Evolutionary conservation across 164 flowering plant species (phyloP).

Genomic region (Aristolochia fimbriata): DNA sequence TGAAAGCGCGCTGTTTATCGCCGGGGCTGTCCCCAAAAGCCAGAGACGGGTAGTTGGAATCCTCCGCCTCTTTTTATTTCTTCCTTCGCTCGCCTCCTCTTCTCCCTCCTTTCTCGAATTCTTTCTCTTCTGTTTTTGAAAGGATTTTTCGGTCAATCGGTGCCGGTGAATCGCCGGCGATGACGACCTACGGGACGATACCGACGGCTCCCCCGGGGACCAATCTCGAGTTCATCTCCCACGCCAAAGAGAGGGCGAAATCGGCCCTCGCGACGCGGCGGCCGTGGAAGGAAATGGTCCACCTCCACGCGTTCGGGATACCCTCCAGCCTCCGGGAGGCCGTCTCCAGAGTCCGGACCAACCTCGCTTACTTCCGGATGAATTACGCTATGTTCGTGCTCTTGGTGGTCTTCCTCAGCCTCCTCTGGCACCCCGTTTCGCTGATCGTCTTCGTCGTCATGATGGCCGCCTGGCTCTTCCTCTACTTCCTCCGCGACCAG

Average conservation of each 20-base stretch:
- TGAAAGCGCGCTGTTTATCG: not conserved
- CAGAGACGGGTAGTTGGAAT: not conserved
- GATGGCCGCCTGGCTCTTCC: conserved; percentile 44
- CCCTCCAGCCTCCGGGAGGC: conserved; percentile 19
- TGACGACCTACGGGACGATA: conserved; percentile 51
- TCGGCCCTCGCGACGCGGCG: conserved; percentile 26
- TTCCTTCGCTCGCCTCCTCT: not conserved
- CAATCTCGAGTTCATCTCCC: conserved; percentile 14
- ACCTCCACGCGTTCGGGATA: conserved; percentile 17
- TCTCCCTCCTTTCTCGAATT: not conserved
- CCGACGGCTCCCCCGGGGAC: conserved; percentile 20
- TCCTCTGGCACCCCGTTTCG: conserved; percentile 49
- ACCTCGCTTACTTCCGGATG: conserved; percentile 29
- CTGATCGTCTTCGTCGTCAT: conserved; percentile 33
- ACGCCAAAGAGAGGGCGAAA: conserved; percentile 27
- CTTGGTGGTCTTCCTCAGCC: conserved; percentile 35
- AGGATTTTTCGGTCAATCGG: not conserved
- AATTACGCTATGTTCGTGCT: conserved; percentile 41
- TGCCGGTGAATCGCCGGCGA: not conserved
- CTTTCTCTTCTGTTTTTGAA: not conserved
- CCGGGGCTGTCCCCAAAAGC: not conserved
- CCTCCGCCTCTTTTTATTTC: not conserved
- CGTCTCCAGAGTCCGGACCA: conserved; percentile 19
- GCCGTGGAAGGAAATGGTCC: conserved; percentile 43
- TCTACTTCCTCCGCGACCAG: conserved; percentile 47